phyloP scores from a whole-genome alignment of 208 protist genomes.

The Leishmania major region DNA sequence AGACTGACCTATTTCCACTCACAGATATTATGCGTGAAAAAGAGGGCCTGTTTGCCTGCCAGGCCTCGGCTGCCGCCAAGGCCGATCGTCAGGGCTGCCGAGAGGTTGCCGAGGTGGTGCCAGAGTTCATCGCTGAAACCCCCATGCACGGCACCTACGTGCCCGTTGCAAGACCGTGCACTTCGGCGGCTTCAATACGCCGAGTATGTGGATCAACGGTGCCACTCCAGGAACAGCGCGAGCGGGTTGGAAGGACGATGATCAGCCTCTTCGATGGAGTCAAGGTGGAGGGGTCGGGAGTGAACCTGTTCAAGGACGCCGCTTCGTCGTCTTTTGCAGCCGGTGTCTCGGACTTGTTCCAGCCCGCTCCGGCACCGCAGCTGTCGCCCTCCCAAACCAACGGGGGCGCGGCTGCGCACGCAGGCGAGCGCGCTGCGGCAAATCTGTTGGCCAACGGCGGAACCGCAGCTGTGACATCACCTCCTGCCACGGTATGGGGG shows the following conservation, averaged over 20 bases:
- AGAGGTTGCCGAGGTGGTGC: background rate
- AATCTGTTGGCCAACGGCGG: conserved; percentile 1
- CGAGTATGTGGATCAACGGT: background rate
- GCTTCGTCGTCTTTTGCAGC: background rate
- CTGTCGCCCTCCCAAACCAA: background rate
- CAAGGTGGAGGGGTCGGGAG: conserved; percentile 6
- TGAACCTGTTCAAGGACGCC: conserved; percentile 20
- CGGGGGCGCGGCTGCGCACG: background rate
- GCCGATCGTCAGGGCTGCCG: background rate
- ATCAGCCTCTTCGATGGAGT: conserved; percentile 43
- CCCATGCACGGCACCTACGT: background rate
- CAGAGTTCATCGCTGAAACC: background rate
- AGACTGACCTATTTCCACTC: conserved; percentile 38
- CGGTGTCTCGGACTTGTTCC: background rate
- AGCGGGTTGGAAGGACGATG: conserved; percentile 35
- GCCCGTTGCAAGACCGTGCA: conserved; percentile 16
- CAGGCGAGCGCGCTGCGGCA: background rate
- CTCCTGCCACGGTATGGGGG: background rate
- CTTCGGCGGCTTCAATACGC: conserved; percentile 16
- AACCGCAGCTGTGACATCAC: background rate
- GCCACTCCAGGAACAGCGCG: conserved; percentile 11
- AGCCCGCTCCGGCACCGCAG: background rate
- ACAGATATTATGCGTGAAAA: conserved; percentile 27
- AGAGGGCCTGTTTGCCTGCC: conserved; percentile 35
- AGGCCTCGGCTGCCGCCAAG: conserved; percentile 8